phyloP scores from a whole-genome alignment of 495 filamentous ascomycete genomes.

The Schizothecium vesticola region DNA sequence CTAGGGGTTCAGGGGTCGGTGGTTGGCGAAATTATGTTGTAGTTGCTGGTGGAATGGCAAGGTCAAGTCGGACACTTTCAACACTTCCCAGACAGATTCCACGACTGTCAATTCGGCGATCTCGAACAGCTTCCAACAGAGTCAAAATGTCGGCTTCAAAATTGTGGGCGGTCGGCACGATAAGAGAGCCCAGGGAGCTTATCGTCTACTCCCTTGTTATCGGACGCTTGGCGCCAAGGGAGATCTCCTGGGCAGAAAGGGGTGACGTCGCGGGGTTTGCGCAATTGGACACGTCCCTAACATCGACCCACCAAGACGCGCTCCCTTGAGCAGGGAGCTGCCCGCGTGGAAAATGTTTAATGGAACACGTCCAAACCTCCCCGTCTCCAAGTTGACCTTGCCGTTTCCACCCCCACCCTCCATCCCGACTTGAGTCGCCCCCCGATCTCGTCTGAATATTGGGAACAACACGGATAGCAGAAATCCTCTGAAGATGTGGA shows the following conservation, averaged over 20 bases:
- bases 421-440: neutral
- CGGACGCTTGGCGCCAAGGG: neutral
- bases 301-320: slow-evolving; percentile 13
- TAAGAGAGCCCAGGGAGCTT: neutral
- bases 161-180: slow-evolving; percentile 14
- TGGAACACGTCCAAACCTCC: slow-evolving; percentile 7
- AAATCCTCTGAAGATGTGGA: slow-evolving; percentile 68
- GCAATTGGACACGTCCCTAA: slow-evolving; percentile 13
- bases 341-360: neutral
- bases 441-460: neutral
- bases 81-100: neutral
- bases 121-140: neutral
- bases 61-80: neutral
- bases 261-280: slow-evolving; percentile 2
- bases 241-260: neutral
- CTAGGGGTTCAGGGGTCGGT: neutral
- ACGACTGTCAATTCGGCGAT: neutral
- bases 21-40: neutral
- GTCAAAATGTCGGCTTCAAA: neutral
- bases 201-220: slow-evolving; percentile 1
- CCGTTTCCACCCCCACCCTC: neutral
- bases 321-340: neutral
- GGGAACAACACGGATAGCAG: neutral
- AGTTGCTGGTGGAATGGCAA: neutral
- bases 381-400: neutral